phyloP scores from a whole-genome alignment of 257 asterid genomes.

The Solanum pennellii region DNA sequence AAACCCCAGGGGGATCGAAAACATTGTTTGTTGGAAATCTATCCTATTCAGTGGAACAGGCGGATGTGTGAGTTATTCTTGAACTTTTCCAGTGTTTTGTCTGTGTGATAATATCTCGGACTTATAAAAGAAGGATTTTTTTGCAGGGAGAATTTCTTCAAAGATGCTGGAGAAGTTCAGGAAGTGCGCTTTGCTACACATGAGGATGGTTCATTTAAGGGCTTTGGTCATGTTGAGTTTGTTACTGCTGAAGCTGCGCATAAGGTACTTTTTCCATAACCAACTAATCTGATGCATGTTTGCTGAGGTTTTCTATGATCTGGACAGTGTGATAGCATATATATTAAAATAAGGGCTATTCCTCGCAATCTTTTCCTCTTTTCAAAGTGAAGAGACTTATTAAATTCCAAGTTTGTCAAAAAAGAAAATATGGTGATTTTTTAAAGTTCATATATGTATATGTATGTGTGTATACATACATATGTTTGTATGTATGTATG shows the following conservation, averaged over 20 bases:
- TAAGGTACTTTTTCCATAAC: constrained; percentile 29
- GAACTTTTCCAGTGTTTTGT: not conserved
- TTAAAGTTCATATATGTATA: not conserved
- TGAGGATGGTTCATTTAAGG: constrained; percentile 50
- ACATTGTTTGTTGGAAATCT: constrained; percentile 75
- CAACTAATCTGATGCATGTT: not conserved
- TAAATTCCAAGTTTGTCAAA: not conserved
- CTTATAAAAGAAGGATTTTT: not conserved
- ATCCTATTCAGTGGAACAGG: constrained; percentile 36
- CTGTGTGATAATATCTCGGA: not conserved
- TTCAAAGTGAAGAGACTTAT: not conserved
- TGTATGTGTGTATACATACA: no score
- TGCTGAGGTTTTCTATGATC: not conserved
- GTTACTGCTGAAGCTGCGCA: constrained; percentile 56
- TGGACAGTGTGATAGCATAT: not conserved
- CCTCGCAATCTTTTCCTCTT: not conserved
- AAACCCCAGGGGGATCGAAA: constrained; percentile 33
- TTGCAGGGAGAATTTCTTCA: constrained; percentile 61
- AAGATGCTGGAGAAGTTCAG: constrained; percentile 57
- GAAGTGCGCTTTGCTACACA: constrained; percentile 50
- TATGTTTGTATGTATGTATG: no score
- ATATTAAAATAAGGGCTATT: not conserved
- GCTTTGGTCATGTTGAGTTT: constrained; percentile 91
- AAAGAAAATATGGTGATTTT: not conserved
- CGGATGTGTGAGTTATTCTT: constrained; percentile 48